Percentiles rank a stretch among this genome's conserved stretches.
Conservation (phyloP, 1,139 yeast species). For the Ogataea hybrid region DNA sequence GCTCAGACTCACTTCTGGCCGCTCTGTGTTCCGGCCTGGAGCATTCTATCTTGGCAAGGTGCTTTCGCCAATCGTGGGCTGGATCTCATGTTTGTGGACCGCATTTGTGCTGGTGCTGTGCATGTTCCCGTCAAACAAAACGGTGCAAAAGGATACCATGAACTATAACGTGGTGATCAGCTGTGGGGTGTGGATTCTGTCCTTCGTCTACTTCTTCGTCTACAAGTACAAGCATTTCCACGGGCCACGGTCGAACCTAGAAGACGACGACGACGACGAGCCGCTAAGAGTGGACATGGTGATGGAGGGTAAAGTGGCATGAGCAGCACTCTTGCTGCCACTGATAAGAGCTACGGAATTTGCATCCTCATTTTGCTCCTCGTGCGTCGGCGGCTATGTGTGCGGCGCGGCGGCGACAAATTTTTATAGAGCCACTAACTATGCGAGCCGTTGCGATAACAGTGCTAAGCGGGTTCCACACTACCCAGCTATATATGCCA, state of each 20-base stretch:
- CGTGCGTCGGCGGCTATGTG: background rate
- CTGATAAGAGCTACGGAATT: background rate
- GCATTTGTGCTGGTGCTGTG: constrained; percentile 36
- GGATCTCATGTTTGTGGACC: constrained; percentile 41
- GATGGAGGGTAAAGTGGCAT: background rate
- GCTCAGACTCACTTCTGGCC: constrained; percentile 46
- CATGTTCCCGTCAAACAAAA: constrained; percentile 37
- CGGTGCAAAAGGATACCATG: constrained; percentile 43
- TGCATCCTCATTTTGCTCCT: background rate
- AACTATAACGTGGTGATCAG: constrained; percentile 57
- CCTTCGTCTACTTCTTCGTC: constrained; percentile 41
- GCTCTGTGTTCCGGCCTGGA: constrained; percentile 35
- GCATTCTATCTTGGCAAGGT: constrained; percentile 33
- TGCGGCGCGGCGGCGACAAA: constrained; percentile 2
- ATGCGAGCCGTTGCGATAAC: background rate
- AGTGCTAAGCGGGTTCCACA: background rate
- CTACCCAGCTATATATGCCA: background rate
- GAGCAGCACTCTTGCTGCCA: too few species aligned
- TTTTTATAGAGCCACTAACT: background rate
- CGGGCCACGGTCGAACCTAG: constrained; percentile 45
- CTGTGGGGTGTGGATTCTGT: constrained; percentile 43
- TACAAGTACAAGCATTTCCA: constrained; percentile 46
- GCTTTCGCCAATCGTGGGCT: constrained; percentile 32
- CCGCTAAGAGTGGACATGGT: background rate
- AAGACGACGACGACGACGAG: constrained; percentile 6